These are phyloP conservation scores for Uronychia setigera DNA, from an alignment of 73 alveolate species.

Conservation along the genomic window DNA sequence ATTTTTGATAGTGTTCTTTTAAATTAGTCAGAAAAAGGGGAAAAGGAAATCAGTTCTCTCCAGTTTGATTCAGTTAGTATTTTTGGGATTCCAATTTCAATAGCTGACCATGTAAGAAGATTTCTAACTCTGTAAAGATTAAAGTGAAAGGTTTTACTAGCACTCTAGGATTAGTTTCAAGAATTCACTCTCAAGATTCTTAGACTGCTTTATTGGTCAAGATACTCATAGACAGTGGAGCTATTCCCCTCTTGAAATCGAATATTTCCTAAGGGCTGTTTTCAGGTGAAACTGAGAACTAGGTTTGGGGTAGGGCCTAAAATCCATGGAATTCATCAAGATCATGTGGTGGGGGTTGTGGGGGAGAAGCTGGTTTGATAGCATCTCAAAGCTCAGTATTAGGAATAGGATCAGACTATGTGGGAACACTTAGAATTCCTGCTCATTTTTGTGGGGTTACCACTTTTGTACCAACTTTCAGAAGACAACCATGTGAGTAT, in stretches of 20 bases:
- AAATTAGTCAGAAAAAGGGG: background rate
- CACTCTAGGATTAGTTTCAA: constrained; percentile 49
- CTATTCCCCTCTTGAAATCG: constrained; percentile 81
- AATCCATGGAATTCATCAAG: constrained; percentile 73
- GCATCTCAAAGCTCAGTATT: constrained; percentile 62
- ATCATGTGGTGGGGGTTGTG: constrained; percentile 76
- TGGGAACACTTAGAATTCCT: constrained; percentile 73
- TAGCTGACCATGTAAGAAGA: constrained; percentile 7
- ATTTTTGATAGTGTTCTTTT: background rate
- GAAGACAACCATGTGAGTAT: constrained; percentile 34
- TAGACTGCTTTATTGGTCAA: constrained; percentile 52
- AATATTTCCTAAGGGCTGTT: constrained; percentile 71
- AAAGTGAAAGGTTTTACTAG: constrained; percentile 45
- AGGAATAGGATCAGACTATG: constrained; percentile 71
- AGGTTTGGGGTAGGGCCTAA: constrained; percentile 68
- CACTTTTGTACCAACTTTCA: constrained; percentile 71
- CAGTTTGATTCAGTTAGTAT: background rate
- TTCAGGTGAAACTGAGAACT: constrained; percentile 66
- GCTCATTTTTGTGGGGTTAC: constrained; percentile 71
- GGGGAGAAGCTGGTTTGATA: constrained; percentile 82
- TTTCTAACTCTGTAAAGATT: constrained; percentile 20
- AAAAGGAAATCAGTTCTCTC: too few relatives aligned
- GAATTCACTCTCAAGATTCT: constrained; percentile 1
- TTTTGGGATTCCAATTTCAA: constrained; percentile 67
- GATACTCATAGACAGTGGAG: constrained; percentile 74